Percentiles rank a stretch among this genome's conserved stretches.
phyloP scores from a whole-genome alignment of 495 filamentous ascomycete species.

The Eremomyces bilateralis region DNA sequence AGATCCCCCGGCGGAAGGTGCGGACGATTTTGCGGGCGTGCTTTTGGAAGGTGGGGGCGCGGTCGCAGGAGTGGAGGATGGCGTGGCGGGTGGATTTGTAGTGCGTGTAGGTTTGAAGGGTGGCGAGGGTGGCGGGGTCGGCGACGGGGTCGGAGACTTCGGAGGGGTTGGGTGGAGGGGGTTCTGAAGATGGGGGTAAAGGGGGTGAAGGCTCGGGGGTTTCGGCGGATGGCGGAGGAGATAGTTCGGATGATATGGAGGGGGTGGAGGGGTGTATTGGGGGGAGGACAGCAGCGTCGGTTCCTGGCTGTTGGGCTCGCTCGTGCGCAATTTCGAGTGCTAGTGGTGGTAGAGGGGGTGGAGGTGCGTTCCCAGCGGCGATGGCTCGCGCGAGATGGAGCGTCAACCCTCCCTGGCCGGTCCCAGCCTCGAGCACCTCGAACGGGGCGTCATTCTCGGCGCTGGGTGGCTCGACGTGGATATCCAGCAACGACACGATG shows the following conservation, averaged over 20 bases:
- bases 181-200: slow-evolving; percentile 1
- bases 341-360: slow-evolving; percentile 7
- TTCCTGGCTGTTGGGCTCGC: too few relatives aligned
- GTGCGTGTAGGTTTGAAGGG: not conserved
- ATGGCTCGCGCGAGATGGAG: slow-evolving; percentile 52
- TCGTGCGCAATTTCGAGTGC: too few relatives aligned
- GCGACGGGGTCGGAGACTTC: not conserved
- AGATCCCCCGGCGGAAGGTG: slow-evolving; percentile 48
- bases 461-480: slow-evolving; percentile 31
- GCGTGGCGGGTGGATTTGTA: slow-evolving; percentile 29
- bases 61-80: slow-evolving; percentile 50
- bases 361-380: slow-evolving; percentile 42
- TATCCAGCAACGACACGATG: slow-evolving; percentile 52
- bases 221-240: too few relatives aligned
- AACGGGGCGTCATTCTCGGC: slow-evolving; percentile 18
- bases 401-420: slow-evolving; percentile 57
- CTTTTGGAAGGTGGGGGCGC: slow-evolving; percentile 30
- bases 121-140: not conserved
- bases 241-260: too few relatives aligned
- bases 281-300: too few relatives aligned
- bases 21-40: slow-evolving; percentile 37
- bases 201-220: too few relatives aligned
- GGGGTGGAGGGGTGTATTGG: too few relatives aligned
- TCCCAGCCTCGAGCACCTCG: slow-evolving; percentile 65
- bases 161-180: slow-evolving; percentile 5